Percentiles rank a stretch among this genome's conserved stretches.
phyloP scores from a whole-genome alignment of 2,329 filamentous ascomycete genomes.

The Cercospora berteroae region DNA sequence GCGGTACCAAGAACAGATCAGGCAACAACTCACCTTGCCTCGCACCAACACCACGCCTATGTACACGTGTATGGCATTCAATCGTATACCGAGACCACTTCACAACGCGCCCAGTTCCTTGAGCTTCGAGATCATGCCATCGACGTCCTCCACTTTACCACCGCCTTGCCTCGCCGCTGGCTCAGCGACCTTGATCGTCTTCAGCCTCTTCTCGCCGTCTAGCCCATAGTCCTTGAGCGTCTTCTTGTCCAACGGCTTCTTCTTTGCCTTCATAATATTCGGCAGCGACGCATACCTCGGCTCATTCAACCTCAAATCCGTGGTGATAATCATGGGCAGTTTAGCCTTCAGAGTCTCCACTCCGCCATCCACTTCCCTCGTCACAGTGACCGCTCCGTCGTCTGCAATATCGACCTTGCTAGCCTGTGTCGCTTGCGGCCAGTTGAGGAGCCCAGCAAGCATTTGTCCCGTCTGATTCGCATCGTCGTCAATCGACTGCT shows the following conservation, averaged over 20 bases:
- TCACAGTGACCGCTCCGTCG: slow-evolving; percentile 68
- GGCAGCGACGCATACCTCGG: slow-evolving; percentile 92
- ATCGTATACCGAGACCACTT: slow-evolving; percentile 3
- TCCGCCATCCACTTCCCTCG: slow-evolving; percentile 91
- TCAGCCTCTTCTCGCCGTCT: slow-evolving; percentile 71
- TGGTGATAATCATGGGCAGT: slow-evolving; percentile 91
- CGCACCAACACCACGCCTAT: slow-evolving; percentile 2
- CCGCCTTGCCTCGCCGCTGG: slow-evolving; percentile 84
- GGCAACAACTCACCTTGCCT: slow-evolving; percentile 11
- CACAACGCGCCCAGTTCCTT: slow-evolving; percentile 94
- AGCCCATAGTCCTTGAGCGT: slow-evolving; percentile 78
- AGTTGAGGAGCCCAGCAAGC: slow-evolving; percentile 86
- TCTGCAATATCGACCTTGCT: slow-evolving; percentile 74
- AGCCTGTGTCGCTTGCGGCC: slow-evolving; percentile 94
- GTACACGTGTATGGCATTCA: slow-evolving; percentile 10
- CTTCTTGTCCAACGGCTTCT: slow-evolving; percentile 97
- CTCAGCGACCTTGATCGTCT: slow-evolving; percentile 87
- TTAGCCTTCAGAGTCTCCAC: slow-evolving; percentile 83
- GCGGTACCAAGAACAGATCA: background rate
- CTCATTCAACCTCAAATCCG: slow-evolving; percentile 90
- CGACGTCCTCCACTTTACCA: slow-evolving; percentile 95
- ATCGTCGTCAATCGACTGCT: slow-evolving; percentile 98
- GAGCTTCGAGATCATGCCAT: slow-evolving; percentile 87
- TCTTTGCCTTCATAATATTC: slow-evolving; percentile 99
- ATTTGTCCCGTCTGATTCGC: slow-evolving; percentile 96